Evolutionary conservation across 1,139 yeast genomes (phyloP).

Genomic region (Blastobotrys arbuscula): DNA sequence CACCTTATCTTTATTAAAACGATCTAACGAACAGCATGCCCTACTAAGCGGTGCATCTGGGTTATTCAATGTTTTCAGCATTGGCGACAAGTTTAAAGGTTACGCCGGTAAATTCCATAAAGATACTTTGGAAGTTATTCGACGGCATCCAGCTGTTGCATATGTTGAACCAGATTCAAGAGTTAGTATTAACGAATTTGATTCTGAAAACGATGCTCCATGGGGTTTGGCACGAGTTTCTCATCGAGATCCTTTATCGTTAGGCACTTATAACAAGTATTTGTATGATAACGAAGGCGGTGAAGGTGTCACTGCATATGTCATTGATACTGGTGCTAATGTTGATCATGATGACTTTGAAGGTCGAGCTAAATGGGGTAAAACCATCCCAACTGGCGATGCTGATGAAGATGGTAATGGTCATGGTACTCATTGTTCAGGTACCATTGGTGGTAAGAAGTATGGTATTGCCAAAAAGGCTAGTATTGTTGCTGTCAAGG

Average conservation of each 20-base stretch:
- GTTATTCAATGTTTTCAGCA: constrained; percentile 57
- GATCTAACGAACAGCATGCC: constrained; percentile 38
- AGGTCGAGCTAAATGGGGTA: constrained; percentile 94
- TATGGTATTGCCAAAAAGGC: constrained; percentile 65
- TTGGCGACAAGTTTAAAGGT: constrained; percentile 43
- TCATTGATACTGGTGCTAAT: constrained; percentile 90
- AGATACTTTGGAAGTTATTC: constrained; percentile 62
- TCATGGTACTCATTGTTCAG: constrained; percentile 65
- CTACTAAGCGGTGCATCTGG: constrained; percentile 45
- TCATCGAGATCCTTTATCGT: constrained; percentile 71
- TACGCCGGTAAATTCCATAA: constrained; percentile 64
- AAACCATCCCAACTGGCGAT: constrained; percentile 81
- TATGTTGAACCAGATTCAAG: constrained; percentile 71
- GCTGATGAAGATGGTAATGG: constrained; percentile 87
- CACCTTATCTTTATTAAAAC: constrained; percentile 30
- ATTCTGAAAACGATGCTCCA: constrained; percentile 77
- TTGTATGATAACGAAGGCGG: constrained; percentile 81
- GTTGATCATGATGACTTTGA: constrained; percentile 75
- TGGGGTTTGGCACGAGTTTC: constrained; percentile 97
- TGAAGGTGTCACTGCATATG: constrained; percentile 85
- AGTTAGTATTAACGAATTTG: constrained; percentile 52
- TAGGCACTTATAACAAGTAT: constrained; percentile 81
- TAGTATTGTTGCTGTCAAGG: constrained; percentile 53
- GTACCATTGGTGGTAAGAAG: constrained; percentile 53
- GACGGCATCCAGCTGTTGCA: constrained; percentile 66